Evolutionary conservation across 2,329 filamentous ascomycete genomes (phyloP).

Genomic region (Colletotrichum sp.): DNA sequence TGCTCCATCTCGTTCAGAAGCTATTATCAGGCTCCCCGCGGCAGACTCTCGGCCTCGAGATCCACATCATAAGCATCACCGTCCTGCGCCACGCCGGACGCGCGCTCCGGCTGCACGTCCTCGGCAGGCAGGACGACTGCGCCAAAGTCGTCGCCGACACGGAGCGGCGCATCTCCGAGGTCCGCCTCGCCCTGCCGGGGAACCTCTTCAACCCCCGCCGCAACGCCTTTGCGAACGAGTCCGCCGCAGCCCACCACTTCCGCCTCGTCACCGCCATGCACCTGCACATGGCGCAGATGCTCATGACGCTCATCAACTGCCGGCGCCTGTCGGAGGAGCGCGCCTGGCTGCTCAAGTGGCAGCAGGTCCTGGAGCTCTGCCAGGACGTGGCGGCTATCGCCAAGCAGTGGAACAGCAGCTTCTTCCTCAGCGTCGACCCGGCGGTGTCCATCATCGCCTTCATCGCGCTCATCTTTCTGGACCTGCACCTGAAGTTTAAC

Average conservation of each 20-base stretch:
- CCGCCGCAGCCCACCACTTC: neutral
- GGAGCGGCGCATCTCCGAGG: neutral
- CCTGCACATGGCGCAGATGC: slow-evolving; percentile 16
- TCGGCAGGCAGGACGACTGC: neutral
- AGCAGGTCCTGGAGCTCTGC: slow-evolving; percentile 18
- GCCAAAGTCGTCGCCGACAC: neutral
- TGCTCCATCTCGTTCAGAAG: neutral
- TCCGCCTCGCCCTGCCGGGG: neutral
- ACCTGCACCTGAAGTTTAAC: neutral
- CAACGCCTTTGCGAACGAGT: slow-evolving; percentile 17
- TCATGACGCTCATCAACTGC: slow-evolving; percentile 14
- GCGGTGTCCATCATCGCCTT: neutral
- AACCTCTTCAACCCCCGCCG: slow-evolving; percentile 13
- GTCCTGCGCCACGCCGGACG: neutral
- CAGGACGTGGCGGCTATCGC: slow-evolving; percentile 16
- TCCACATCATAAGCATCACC: neutral
- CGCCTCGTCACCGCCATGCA: slow-evolving; percentile 20
- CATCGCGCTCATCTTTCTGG: neutral
- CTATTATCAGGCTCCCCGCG: neutral
- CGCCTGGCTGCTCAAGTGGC: slow-evolving; percentile 19
- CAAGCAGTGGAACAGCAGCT: neutral
- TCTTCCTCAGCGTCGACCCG: neutral
- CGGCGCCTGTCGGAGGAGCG: neutral
- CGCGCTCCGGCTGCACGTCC: neutral
- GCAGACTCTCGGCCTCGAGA: neutral